phyloP scores from a whole-genome alignment of 768 basidiomycete species.

The Phaffia australis region DNA sequence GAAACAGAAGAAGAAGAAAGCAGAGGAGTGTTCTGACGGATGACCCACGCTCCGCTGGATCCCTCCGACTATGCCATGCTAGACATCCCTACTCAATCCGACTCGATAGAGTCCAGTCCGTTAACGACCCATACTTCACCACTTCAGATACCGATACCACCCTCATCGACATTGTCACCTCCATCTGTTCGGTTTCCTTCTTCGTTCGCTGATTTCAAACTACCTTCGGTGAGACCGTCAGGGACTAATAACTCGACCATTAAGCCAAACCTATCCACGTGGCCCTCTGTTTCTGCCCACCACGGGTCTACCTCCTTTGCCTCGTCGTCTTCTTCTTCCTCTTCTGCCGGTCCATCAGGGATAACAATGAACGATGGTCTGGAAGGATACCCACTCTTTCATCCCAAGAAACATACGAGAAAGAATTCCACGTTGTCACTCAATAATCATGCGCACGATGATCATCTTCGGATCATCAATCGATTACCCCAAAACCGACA shows the following conservation, averaged over 20 bases:
- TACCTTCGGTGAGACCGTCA: not conserved
- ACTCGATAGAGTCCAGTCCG: no score
- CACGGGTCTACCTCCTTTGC: not conserved
- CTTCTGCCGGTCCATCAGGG: constrained; percentile 9
- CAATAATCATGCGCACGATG: constrained; percentile 2
- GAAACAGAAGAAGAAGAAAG: not conserved
- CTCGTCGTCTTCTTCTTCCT: not conserved
- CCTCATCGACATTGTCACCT: not conserved
- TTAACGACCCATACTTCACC: no score
- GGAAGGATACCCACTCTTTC: no score
- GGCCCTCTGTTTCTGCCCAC: not conserved
- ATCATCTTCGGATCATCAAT: not conserved
- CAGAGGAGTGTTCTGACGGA: not conserved
- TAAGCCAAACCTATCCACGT: constrained; percentile 3
- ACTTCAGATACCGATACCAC: no score
- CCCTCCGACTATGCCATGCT: no score
- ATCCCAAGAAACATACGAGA: no score
- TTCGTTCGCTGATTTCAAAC: not conserved
- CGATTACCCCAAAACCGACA: not conserved
- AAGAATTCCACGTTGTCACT: constrained; percentile 13
- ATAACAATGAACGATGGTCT: constrained; percentile 5
- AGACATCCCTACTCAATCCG: no score
- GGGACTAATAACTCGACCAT: not conserved
- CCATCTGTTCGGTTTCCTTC: constrained; percentile 4
- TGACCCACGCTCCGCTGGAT: not conserved